These are phyloP conservation scores for Nicotiana tabacum DNA, from an alignment of 257 asterid species.

Conservation along the genomic window DNA sequence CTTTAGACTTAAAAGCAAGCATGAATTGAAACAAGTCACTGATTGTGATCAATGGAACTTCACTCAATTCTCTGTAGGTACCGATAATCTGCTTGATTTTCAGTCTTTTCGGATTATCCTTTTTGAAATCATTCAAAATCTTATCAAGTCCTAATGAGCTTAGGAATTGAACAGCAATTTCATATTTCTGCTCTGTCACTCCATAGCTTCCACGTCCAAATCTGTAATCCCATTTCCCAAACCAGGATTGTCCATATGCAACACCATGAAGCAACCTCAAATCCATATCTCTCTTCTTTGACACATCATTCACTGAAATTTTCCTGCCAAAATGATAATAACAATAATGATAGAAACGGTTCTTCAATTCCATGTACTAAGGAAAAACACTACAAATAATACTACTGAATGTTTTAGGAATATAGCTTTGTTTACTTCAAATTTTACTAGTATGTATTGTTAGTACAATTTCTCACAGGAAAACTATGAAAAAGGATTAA, in stretches of 20 bases:
- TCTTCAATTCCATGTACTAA: not conserved
- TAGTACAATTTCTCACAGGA: not conserved
- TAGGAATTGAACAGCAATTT: constrained; percentile 33
- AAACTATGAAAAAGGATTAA: not conserved
- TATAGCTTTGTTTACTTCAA: too few species aligned
- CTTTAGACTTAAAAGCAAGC: constrained; percentile 34
- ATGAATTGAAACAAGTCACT: constrained; percentile 53
- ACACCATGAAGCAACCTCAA: constrained; percentile 48
- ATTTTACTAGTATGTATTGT: too few species aligned
- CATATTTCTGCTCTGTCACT: constrained; percentile 32
- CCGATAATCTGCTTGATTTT: constrained; percentile 37
- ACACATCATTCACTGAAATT: constrained; percentile 38
- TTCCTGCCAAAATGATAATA: constrained; percentile 35
- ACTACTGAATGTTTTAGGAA: not conserved
- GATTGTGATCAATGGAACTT: constrained; percentile 37
- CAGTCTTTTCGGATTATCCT: constrained; percentile 13
- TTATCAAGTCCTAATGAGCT: constrained; percentile 41
- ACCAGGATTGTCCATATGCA: constrained; percentile 52
- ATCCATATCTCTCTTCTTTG: constrained; percentile 37
- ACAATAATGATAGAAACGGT: not conserved
- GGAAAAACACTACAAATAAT: not conserved
- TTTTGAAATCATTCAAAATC: constrained; percentile 33
- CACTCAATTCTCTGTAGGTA: constrained; percentile 41
- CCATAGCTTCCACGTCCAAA: constrained; percentile 39
- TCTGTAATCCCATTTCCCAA: constrained; percentile 63